phyloP scores from a whole-genome alignment of 257 asterid genomes.

The Nicotiana paniculata region DNA sequence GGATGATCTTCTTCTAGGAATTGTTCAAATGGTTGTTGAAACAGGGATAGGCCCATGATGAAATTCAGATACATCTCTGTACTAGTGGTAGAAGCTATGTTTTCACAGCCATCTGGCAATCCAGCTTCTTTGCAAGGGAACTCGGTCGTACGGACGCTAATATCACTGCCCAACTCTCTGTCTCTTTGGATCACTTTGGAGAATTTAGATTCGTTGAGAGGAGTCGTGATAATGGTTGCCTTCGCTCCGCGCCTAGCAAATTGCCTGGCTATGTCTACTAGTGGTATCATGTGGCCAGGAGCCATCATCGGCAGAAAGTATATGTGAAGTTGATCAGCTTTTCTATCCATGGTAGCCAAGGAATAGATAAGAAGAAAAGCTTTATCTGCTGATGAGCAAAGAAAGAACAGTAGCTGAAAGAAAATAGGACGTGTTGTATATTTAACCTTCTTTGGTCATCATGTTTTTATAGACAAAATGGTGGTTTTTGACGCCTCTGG shows the following conservation, averaged over 20 bases:
- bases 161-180: conserved; percentile 9
- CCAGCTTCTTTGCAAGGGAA: conserved; percentile 26
- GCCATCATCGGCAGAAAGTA: conserved; percentile 31
- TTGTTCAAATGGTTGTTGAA: conserved; percentile 17
- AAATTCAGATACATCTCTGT: conserved; percentile 17
- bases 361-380: not conserved
- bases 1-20: conserved; percentile 20
- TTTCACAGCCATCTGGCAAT: conserved; percentile 37
- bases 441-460: not conserved
- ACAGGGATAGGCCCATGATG: not conserved
- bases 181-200: conserved; percentile 21
- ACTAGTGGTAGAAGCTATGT: conserved; percentile 24
- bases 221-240: conserved; percentile 28
- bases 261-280: conserved; percentile 29
- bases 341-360: conserved; percentile 3
- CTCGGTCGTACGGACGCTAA: conserved; percentile 14
- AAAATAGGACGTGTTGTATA: not conserved
- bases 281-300: conserved; percentile 43
- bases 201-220: conserved; percentile 20
- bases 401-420: not conserved
- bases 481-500: not conserved
- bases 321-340: conserved; percentile 21
- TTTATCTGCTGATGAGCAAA: not conserved
- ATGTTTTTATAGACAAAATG: not conserved
- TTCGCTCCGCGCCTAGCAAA: conserved; percentile 22